phyloP scores from a whole-genome alignment of 2,329 filamentous ascomycete genomes.

The Teratosphaeria zuluensis region DNA sequence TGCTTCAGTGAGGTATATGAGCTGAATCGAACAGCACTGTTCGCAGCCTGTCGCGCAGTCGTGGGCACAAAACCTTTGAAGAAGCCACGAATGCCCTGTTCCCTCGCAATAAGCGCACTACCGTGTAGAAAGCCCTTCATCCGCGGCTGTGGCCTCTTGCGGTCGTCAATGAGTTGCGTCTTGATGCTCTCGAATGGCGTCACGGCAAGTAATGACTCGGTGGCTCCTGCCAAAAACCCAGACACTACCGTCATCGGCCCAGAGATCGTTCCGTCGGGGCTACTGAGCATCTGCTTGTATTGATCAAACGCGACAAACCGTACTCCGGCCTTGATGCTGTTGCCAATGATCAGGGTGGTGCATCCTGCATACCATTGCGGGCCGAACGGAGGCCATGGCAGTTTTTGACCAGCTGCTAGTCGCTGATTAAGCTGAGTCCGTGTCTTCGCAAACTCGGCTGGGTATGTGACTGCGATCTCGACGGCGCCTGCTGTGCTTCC shows the following conservation, averaged over 20 bases:
- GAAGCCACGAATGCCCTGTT: slow-evolving; percentile 83
- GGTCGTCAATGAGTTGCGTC: slow-evolving; percentile 95
- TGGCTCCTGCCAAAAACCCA: slow-evolving; percentile 89
- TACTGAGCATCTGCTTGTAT: slow-evolving; percentile 75
- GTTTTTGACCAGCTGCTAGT: slow-evolving; percentile 70
- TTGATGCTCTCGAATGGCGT: slow-evolving; percentile 98
- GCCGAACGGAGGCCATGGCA: slow-evolving; percentile 91
- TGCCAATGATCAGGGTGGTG: slow-evolving; percentile 92
- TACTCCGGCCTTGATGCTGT: slow-evolving; percentile 91
- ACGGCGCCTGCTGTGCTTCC: slow-evolving; percentile 89
- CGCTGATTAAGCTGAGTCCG: slow-evolving; percentile 84
- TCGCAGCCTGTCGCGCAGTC: slow-evolving; percentile 87
- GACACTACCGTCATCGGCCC: slow-evolving; percentile 86
- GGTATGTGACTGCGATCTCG: slow-evolving; percentile 93
- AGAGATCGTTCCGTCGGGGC: slow-evolving; percentile 77
- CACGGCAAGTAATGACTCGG: slow-evolving; percentile 84
- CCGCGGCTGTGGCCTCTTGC: slow-evolving; percentile 73
- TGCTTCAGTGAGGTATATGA: slow-evolving; percentile 92
- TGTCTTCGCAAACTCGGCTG: slow-evolving; percentile 94
- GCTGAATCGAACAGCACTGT: slow-evolving; percentile 83
- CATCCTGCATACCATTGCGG: slow-evolving; percentile 95
- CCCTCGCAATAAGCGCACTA: slow-evolving; percentile 73
- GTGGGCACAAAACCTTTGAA: slow-evolving; percentile 96
- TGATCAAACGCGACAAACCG: slow-evolving; percentile 95
- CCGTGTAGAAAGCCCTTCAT: slow-evolving; percentile 90